These are phyloP conservation scores for Cylindrodendrum hubeiense DNA, from an alignment of 2,329 filamentous ascomycete genomes.

Conservation along the genomic window DNA sequence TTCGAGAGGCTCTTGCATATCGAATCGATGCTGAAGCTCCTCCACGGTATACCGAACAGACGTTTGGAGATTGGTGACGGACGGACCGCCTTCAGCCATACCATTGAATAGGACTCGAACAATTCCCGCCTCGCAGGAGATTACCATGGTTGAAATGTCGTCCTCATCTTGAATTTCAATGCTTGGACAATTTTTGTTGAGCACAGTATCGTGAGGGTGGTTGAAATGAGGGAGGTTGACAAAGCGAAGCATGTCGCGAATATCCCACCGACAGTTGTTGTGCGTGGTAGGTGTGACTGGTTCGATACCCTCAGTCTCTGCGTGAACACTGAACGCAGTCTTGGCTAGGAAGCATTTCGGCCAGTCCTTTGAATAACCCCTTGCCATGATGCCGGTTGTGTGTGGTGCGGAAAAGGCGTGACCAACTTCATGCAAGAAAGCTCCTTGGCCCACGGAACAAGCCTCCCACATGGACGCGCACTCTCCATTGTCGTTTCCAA, in stretches of 20 bases:
- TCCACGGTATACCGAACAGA: not conserved
- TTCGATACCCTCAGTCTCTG: constrained; percentile 19
- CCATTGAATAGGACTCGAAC: constrained; percentile 8
- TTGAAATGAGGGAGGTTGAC: constrained; percentile 76
- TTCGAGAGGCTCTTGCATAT: constrained; percentile 40
- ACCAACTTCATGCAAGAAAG: constrained; percentile 78
- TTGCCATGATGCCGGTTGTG: constrained; percentile 74
- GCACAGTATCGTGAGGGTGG: constrained; percentile 68
- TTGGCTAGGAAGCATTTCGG: constrained; percentile 54
- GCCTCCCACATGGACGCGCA: constrained; percentile 59
- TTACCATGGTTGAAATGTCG: not conserved
- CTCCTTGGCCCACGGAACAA: constrained; percentile 70
- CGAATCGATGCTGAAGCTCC: not conserved
- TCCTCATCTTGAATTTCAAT: constrained; percentile 12
- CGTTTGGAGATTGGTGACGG: not conserved
- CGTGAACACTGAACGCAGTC: constrained; percentile 48
- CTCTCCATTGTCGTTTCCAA: constrained; percentile 57
- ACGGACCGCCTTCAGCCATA: not conserved
- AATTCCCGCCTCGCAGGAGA: constrained; percentile 14
- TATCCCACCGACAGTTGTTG: constrained; percentile 77
- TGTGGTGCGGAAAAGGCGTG: constrained; percentile 78
- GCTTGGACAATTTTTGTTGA: constrained; percentile 15
- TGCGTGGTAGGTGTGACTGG: constrained; percentile 45
- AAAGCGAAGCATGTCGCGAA: constrained; percentile 76
- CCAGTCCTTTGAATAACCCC: constrained; percentile 58